phyloP scores from a whole-genome alignment of 345 rosid genomes.

The Rhodomyrtus tomentosa region DNA sequence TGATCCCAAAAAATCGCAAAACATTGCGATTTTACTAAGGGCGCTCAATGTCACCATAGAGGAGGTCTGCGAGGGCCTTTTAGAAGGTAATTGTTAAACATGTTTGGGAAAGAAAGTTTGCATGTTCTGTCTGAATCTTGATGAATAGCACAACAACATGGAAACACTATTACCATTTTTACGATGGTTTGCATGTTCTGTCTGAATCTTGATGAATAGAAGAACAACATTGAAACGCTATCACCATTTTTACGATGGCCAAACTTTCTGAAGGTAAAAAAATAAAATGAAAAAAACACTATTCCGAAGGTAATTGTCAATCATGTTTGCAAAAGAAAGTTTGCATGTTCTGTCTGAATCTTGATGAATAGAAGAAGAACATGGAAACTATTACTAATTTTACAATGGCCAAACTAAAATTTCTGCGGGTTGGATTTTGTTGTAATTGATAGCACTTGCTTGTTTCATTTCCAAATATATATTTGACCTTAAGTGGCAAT shows the following conservation, averaged over 20 bases:
- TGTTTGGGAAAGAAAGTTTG: not conserved
- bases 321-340: no score
- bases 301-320: not conserved
- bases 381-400: not conserved
- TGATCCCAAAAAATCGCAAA: slow-evolving; percentile 95
- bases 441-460: not conserved
- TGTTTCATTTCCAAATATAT: not conserved
- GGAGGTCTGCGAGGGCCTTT: slow-evolving; percentile 95
- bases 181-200: not conserved
- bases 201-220: no score
- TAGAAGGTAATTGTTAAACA: slow-evolving; percentile 54
- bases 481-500: not conserved
- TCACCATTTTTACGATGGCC: no score
- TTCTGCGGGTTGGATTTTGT: not conserved
- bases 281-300: no score
- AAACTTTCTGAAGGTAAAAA: no score
- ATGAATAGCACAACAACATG: not conserved
- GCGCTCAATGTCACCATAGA: slow-evolving; percentile 88
- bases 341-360: no score
- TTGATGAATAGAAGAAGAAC: no score
- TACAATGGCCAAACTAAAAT: not conserved
- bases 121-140: not conserved
- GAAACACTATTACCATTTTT: not conserved
- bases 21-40: slow-evolving; percentile 82
- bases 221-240: no score